Evolutionary conservation across 768 basidiomycete genomes (phyloP).

Genomic region (Lactarius sanguifluus): DNA sequence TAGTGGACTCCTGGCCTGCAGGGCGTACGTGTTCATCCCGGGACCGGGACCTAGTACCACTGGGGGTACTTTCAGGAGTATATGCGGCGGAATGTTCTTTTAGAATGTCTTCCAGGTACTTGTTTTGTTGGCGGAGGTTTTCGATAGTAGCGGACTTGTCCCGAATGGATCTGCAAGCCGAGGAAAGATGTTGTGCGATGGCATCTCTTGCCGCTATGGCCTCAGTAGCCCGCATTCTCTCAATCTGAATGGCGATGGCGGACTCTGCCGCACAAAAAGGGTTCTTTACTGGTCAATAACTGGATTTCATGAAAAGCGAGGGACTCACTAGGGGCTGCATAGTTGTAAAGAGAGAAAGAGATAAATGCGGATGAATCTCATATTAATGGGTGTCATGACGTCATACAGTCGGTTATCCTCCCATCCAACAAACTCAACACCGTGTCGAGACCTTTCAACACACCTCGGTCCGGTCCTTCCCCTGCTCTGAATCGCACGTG

Average conservation of each 20-base stretch:
- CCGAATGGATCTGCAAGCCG: slow-evolving; percentile 28
- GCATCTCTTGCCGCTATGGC: slow-evolving; percentile 30
- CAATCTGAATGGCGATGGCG: slow-evolving; percentile 28
- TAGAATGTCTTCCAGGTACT: slow-evolving; percentile 34
- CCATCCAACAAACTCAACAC: slow-evolving; percentile 59
- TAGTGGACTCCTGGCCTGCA: slow-evolving; percentile 14
- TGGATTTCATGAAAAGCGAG: not conserved
- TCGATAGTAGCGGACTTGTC: slow-evolving; percentile 27
- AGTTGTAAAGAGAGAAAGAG: not conserved
- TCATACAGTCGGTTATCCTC: slow-evolving; percentile 47
- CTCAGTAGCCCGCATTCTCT: slow-evolving; percentile 25
- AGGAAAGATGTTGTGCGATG: slow-evolving; percentile 27
- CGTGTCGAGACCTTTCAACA: slow-evolving; percentile 72
- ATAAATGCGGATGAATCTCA: not conserved
- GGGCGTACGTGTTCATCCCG: slow-evolving; percentile 6
- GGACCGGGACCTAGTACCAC: not conserved
- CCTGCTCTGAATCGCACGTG: slow-evolving; percentile 72
- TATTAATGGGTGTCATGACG: slow-evolving; percentile 7
- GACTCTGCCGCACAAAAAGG: slow-evolving; percentile 29
- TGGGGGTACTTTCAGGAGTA: not conserved
- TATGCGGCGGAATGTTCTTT: slow-evolving; percentile 32
- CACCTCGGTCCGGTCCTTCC: slow-evolving; percentile 75
- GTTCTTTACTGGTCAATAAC: slow-evolving; percentile 7
- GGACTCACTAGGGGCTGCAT: slow-evolving; percentile 27
- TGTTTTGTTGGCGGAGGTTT: slow-evolving; percentile 25